These are phyloP conservation scores for Sedum album DNA, from an alignment of 164 flowering plant genomes.

Conservation along the genomic window DNA sequence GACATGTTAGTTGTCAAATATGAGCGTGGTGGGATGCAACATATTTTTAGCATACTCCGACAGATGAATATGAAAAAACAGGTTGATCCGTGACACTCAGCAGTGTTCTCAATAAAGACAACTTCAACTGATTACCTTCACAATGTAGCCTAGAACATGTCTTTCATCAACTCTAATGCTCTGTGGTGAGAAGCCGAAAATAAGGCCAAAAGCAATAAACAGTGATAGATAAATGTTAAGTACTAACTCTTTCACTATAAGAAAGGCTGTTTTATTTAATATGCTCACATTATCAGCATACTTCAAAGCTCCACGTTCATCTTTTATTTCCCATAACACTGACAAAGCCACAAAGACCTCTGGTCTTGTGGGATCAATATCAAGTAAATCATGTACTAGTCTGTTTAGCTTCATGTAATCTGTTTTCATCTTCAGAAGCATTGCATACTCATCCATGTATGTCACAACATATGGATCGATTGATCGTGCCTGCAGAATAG, in stretches of 20 bases:
- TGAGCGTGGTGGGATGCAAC: neutral
- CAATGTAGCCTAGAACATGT: slow-evolving; percentile 73
- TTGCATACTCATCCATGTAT: slow-evolving; percentile 98
- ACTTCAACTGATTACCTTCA: slow-evolving; percentile 56
- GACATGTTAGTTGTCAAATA: slow-evolving; percentile 13
- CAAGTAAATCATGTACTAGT: slow-evolving; percentile 79
- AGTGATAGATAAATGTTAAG: neutral
- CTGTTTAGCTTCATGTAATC: slow-evolving; percentile 71
- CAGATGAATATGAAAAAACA: neutral
- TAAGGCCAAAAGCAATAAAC: neutral
- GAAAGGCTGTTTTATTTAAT: neutral
- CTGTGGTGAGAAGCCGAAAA: slow-evolving; percentile 33
- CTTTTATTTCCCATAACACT: slow-evolving; percentile 87
- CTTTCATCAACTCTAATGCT: slow-evolving; percentile 81
- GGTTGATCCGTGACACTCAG: neutral
- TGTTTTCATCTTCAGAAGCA: slow-evolving; percentile 80
- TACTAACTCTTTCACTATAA: neutral
- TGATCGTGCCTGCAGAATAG: slow-evolving; percentile 59
- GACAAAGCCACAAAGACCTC: slow-evolving; percentile 90
- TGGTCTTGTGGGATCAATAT: slow-evolving; percentile 69
- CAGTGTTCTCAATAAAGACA: neutral
- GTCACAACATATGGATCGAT: slow-evolving; percentile 75
- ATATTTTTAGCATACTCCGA: neutral
- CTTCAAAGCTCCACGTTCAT: slow-evolving; percentile 69
- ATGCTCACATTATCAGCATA: slow-evolving; percentile 77